A percentile compares a stretch with the other conserved stretches of the same genome.
phyloP scores from a whole-genome alignment of 2,329 filamentous ascomycete species.

The Epichloe scottii region DNA sequence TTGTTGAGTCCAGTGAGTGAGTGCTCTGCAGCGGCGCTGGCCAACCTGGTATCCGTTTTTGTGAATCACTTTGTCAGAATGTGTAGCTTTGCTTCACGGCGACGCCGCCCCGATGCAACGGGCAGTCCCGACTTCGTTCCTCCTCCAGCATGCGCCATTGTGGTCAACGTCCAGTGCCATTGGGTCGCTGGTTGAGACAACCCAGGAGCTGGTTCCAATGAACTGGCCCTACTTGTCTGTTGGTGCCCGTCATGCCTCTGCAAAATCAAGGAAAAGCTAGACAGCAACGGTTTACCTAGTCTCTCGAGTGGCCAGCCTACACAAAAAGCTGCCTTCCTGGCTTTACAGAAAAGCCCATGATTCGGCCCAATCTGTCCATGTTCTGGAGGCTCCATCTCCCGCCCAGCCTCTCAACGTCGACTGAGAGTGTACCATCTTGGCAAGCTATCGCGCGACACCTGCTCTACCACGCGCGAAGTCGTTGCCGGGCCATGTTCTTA shows the following conservation, averaged over 20 bases:
- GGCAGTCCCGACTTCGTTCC: not conserved
- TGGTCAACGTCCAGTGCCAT: not conserved
- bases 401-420: too few species aligned
- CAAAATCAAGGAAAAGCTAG: not conserved
- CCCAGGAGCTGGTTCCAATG: not conserved
- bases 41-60: too few species aligned
- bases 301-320: not conserved
- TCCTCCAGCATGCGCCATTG: not conserved
- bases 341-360: not conserved
- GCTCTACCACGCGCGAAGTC: not conserved
- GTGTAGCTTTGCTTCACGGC: not conserved
- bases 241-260: not conserved
- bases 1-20: not conserved
- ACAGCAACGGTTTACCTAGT: not conserved
- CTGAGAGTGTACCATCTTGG: not conserved
- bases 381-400: not conserved
- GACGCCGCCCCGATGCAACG: constrained; percentile 5
- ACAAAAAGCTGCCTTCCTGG: not conserved
- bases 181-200: too few species aligned
- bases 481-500: not conserved
- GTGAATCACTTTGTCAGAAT: not conserved
- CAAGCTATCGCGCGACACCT: too few species aligned
- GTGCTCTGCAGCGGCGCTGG: not conserved
- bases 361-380: not conserved
- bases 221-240: not conserved